phyloP scores from a whole-genome alignment of 2,329 filamentous ascomycete species.

The Alternaria tenuissima region DNA sequence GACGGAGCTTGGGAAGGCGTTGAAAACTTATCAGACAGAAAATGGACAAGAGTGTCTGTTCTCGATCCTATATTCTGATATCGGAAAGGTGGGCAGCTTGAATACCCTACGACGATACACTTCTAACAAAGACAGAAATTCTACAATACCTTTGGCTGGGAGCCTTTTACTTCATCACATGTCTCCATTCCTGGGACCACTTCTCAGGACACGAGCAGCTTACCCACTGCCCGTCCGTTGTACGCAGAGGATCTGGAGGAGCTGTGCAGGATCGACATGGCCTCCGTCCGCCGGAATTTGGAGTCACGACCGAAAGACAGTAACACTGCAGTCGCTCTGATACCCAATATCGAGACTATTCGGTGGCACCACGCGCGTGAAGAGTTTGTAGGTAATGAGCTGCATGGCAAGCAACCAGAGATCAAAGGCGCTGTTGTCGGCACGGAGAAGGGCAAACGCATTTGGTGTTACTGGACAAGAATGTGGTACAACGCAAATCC shows the following conservation, averaged over 20 bases:
- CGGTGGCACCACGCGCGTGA: slow-evolving; percentile 84
- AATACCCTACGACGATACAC: slow-evolving; percentile 62
- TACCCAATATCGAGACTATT: slow-evolving; percentile 73
- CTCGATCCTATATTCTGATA: slow-evolving; percentile 85
- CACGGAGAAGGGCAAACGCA: slow-evolving; percentile 59
- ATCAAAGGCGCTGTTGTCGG: slow-evolving; percentile 76
- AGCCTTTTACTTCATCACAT: slow-evolving; percentile 75
- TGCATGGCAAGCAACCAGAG: slow-evolving; percentile 65
- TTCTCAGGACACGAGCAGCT: slow-evolving; percentile 5
- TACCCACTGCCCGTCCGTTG: slow-evolving; percentile 56
- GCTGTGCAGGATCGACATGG: slow-evolving; percentile 71
- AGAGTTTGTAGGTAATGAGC: slow-evolving; percentile 73
- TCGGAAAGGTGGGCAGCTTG: slow-evolving; percentile 68
- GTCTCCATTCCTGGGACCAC: slow-evolving; percentile 51
- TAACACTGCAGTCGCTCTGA: slow-evolving; percentile 68
- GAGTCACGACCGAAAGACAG: slow-evolving; percentile 47
- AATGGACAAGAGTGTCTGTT: slow-evolving; percentile 62
- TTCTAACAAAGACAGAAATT: slow-evolving; percentile 80
- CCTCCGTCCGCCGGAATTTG: slow-evolving; percentile 66
- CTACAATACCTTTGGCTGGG: slow-evolving; percentile 81
- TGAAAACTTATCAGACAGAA: slow-evolving; percentile 62
- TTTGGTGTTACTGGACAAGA: slow-evolving; percentile 78
- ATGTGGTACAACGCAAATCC: slow-evolving; percentile 67
- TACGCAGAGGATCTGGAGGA: slow-evolving; percentile 67
- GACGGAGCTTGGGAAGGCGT: slow-evolving; percentile 65